Percentiles rank a stretch among this genome's conserved stretches.
Conservation (phyloP, 352 stramenopile genomes). For the Globisporangium sylvaticum region DNA sequence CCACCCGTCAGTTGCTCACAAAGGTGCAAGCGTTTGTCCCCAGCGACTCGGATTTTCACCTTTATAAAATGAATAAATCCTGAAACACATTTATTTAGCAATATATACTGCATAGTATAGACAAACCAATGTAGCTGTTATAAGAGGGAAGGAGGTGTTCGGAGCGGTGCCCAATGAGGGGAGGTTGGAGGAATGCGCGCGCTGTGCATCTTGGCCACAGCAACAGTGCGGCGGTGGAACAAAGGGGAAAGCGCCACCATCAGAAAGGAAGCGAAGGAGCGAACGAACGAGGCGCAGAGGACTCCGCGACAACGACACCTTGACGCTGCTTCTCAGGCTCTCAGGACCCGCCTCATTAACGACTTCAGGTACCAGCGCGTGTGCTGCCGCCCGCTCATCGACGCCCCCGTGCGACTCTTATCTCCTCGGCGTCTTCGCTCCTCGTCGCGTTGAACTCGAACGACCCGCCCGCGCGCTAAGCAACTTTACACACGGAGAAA, state of each 20-base stretch:
- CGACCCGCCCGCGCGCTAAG: background rate
- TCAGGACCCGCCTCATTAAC: background rate
- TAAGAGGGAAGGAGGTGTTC: background rate
- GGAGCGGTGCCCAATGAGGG: constrained; percentile 1
- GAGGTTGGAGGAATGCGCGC: background rate
- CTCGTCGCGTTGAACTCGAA: background rate
- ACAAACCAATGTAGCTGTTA: background rate
- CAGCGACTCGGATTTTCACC: background rate
- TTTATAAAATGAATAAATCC: background rate
- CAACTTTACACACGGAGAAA: background rate
- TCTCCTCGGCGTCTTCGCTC: background rate
- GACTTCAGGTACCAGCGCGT: background rate
- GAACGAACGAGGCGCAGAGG: background rate
- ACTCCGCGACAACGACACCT: background rate
- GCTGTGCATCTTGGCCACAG: background rate
- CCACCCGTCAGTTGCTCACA: background rate
- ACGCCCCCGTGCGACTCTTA: background rate
- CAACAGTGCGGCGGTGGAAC: background rate
- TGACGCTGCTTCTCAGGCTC: background rate
- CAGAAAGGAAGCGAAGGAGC: background rate
- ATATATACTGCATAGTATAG: background rate
- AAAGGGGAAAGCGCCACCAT: constrained; percentile 2
- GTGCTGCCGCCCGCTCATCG: background rate
- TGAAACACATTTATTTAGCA: background rate
- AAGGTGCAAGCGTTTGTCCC: background rate